phyloP scores from a whole-genome alignment of 2,329 filamentous ascomycete species.

The Zasmidium cellare region DNA sequence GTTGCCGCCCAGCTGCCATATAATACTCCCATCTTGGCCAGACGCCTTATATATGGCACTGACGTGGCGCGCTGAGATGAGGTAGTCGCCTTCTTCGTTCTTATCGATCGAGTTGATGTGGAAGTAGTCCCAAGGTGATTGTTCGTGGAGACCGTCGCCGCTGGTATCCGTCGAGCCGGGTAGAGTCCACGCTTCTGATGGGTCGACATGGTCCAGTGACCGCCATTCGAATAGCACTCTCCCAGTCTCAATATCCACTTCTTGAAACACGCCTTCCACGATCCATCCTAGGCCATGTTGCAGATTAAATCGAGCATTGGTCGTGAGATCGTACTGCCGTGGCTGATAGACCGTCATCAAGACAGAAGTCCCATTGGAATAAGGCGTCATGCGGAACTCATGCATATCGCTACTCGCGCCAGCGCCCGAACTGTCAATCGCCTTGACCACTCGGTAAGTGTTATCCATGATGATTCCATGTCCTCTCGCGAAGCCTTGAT shows the following conservation, averaged over 20 bases:
- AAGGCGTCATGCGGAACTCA: conserved; percentile 51
- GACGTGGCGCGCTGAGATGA: conserved; percentile 50
- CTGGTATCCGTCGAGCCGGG: conserved; percentile 44
- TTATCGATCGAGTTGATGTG: conserved; percentile 57
- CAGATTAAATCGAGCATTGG: conserved; percentile 37
- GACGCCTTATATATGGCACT: conserved; percentile 51
- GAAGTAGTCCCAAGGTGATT: conserved; percentile 56
- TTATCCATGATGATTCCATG: conserved; percentile 56
- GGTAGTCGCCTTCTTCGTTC: conserved; percentile 49
- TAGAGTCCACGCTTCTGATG: conserved; percentile 49
- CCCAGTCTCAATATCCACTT: conserved; percentile 57
- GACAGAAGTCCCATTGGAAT: conserved; percentile 41
- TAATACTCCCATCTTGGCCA: conserved; percentile 46
- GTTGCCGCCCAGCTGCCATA: conserved; percentile 53
- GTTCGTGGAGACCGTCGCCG: conserved; percentile 48
- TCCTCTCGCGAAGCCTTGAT: conserved; percentile 53
- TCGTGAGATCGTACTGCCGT: conserved; percentile 48
- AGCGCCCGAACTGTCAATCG: conserved; percentile 41
- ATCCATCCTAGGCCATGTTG: conserved; percentile 51
- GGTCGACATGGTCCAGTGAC: conserved; percentile 57
- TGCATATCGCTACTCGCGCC: conserved; percentile 54
- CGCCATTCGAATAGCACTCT: conserved; percentile 61
- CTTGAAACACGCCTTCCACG: conserved; percentile 55
- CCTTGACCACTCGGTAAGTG: conserved; percentile 50
- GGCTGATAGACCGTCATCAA: conserved; percentile 42